Evolutionary conservation across 2,329 filamentous ascomycete species (phyloP), one percentile per base, ranked within the genome.

Genomic region (Spiromastix sp.): DNA sequence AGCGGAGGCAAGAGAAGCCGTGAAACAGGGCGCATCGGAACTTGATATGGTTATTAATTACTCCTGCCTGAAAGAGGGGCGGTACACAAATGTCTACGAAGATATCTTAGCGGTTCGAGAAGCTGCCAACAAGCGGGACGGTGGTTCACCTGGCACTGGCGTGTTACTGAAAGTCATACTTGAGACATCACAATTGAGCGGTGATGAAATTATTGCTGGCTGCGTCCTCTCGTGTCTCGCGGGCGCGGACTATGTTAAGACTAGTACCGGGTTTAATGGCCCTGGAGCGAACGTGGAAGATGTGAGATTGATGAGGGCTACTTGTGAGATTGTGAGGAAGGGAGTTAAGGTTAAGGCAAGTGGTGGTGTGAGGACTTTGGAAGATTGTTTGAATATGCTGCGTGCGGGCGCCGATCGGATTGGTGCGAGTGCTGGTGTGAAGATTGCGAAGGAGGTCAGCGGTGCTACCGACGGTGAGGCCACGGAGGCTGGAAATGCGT

Each of bases 21-120:
- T 74, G 22, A 45, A 50, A 6, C 56, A 62, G 12, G 72, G 73
- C 13, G 72, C 72, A 1, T 52, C 50, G 1, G 74, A 78, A 48
- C 60, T 77, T 21, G 73, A 77, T 48, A 66, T 76, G 49, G 74
- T 78, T 2, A 57, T 77, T 32, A 75, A 77, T 37, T 67, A 70
- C 45, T 56, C 58, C 2, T 54, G 66, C 3, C 56, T 77, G 13
- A 61, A 60, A 31, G 41, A 54, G 1, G 53, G 57, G 2, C 44
- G 63, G 17, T 76, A 72, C 50, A 54, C 48, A 5, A 54, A 60
- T 9, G 66, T 75, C 31, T 74, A 69, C 54, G 53, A 57, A 13
- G 72, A 77, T 47, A 58, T 77, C 19, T 56, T 60, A 10, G 62
- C 66, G 5, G 64, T 77, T 20, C 66, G 73, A 11, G 55, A 57